Evolutionary conservation across 331 rosid species (phyloP), one percentile per base, ranked within the genome.

Genomic region (Cydonia oblonga): DNA sequence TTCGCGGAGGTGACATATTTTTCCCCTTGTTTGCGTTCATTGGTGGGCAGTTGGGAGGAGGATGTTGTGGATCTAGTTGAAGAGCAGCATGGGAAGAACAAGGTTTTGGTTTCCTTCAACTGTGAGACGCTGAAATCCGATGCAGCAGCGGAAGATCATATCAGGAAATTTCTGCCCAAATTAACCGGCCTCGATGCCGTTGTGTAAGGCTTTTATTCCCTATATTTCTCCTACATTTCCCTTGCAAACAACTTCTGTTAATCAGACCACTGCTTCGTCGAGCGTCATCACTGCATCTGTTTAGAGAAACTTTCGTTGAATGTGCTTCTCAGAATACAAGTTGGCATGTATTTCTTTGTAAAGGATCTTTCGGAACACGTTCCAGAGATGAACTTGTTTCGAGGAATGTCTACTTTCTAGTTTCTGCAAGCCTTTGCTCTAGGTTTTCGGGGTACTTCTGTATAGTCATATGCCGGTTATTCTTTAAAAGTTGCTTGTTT

Each of bases 91-190:
- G 91, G 86, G 58, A 85, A 83, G 84, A 79, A 84, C 76, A 84
- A 79, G 82, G 77, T 89, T 20, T 20, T 28, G 25, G 81, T 93
- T 66, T 86, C 91, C 18, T 89, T 91, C n/a, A 89, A 80, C 77
- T 89, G 98, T 61, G 82, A 86, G 76, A 93, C 96, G 19, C 82
- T 93, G 80, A 93, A 93, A 86, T 86, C 97, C 18, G 96, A 93
- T 9, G 62, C 80, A 69, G 96, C 95, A 49, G 96, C 96, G 23
- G 96, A 93, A 87, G 98, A 91, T 28, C 97, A 91, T 81, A 87
- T 91, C 81, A 86, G 59, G 61, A 84, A 86, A 75, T 93, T 87
- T 83, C 71, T 93, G 92, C 97, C 98, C 64, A 93, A 93, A 74
- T 79, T 91, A 81, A 85, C 89, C 3, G 97, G 97, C 44, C 82